Conservation (phyloP, 495 filamentous ascomycete species). For the Xylaria scruposa region DNA sequence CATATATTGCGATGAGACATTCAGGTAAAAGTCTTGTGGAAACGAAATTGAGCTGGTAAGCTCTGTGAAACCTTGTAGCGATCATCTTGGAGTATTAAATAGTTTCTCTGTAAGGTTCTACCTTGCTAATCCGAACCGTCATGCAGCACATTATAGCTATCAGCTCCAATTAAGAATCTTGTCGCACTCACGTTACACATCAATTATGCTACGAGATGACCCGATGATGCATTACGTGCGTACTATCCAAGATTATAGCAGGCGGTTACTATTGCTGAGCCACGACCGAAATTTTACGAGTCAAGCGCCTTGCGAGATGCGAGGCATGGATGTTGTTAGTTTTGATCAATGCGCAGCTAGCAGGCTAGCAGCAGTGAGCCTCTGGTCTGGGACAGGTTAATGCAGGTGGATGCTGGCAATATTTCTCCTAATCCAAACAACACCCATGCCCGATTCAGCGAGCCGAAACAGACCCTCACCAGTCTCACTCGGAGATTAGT, state of each 20-base stretch:
- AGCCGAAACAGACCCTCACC: constrained; percentile 16
- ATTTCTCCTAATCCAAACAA: not conserved
- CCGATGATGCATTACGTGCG: constrained; percentile 5
- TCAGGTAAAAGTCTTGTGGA: not conserved
- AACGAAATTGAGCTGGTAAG: not conserved
- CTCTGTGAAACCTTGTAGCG: not conserved
- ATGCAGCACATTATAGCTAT: constrained; percentile 6
- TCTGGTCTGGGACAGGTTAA: not conserved
- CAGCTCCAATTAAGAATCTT: not conserved
- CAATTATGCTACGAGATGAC: not conserved
- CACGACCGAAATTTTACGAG: constrained; percentile 3
- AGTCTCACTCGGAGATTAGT: constrained; percentile 27
- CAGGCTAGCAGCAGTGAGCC: not conserved
- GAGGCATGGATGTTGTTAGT: constrained; percentile 2
- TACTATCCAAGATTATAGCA: not conserved
- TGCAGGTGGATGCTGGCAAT: not conserved
- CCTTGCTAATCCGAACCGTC: not conserved
- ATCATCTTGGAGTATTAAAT: not conserved
- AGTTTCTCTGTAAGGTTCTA: not conserved
- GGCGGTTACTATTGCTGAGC: not conserved
- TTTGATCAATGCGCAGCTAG: constrained; percentile 1
- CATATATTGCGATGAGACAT: constrained; percentile 6
- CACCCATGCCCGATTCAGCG: not conserved
- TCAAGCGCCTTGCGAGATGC: not conserved
- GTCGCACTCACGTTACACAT: not conserved